phyloP scores from a whole-genome alignment of 1,284 basidiomycete species.

The Coniophora puteana region DNA sequence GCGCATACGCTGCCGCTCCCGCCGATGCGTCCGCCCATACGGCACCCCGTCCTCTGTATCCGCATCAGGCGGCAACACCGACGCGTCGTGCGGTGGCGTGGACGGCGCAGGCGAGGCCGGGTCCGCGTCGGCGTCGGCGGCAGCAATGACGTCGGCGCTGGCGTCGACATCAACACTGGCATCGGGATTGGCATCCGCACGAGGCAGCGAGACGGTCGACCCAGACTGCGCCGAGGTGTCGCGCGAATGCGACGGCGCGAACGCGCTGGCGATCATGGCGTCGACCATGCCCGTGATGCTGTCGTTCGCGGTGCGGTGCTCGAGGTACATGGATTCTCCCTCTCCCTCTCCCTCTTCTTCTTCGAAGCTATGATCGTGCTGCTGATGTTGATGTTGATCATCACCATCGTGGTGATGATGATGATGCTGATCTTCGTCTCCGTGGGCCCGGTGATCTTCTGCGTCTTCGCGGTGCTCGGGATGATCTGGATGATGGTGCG shows the following conservation, averaged over 20 bases:
- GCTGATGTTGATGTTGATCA: conserved; percentile 16
- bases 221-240: not conserved
- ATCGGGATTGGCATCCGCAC: conserved; percentile 3
- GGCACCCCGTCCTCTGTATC: conserved; percentile 66
- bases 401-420: conserved; percentile 12
- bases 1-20: conserved; percentile 38
- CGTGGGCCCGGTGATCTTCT: conserved; percentile 7
- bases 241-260: conserved; percentile 16
- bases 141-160: too few species aligned
- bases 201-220: too few species aligned
- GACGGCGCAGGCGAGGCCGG: conserved; percentile 26
- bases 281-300: conserved; percentile 64
- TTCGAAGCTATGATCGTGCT: conserved; percentile 13
- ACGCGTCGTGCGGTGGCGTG: conserved; percentile 21
- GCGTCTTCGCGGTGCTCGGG: conserved; percentile 14
- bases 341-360: too few species aligned
- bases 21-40: conserved; percentile 67
- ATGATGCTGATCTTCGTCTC: conserved; percentile 12
- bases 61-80: conserved; percentile 44
- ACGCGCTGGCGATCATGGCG: conserved; percentile 45
- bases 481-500: conserved; percentile 28
- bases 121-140: too few species aligned
- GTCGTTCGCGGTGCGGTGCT: conserved; percentile 40
- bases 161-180: too few species aligned
- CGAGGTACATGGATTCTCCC: conserved; percentile 22